Conservation (phyloP, 73 alveolate genomes). For the Paraurostyla sp. region DNA sequence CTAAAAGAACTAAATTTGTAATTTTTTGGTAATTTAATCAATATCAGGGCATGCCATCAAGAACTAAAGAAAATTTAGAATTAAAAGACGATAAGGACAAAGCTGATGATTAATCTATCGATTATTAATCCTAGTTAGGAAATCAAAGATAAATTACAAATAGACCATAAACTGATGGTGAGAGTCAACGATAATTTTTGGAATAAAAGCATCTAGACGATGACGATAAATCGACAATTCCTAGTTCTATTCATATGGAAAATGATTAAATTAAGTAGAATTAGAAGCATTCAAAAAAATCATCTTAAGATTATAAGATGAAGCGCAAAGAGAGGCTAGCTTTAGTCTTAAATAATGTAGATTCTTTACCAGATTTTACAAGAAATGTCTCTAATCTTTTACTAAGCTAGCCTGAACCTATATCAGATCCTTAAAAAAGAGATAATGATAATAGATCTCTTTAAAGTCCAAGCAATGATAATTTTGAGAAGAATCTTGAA, state of each 20-base stretch:
- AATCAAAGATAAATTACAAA: background rate
- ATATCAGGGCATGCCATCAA: background rate
- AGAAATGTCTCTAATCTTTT: slow-evolving; percentile 31
- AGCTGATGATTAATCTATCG: background rate
- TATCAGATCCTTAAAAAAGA: background rate
- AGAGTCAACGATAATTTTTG: background rate
- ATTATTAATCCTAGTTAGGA: background rate
- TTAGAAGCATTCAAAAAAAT: background rate
- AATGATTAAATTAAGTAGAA: background rate
- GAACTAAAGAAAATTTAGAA: background rate
- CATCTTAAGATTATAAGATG: background rate
- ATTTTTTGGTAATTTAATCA: background rate
- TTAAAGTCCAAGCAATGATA: background rate
- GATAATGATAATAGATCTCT: background rate
- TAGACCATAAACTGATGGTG: background rate
- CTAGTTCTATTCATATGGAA: background rate
- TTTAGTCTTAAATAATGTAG: slow-evolving; percentile 1
- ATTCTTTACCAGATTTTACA: slow-evolving; percentile 46
- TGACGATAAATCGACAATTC: slow-evolving; percentile 17
- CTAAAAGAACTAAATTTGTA: slow-evolving; percentile 19
- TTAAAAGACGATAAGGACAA: too few species aligned
- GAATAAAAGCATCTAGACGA: background rate
- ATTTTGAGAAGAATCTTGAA: background rate
- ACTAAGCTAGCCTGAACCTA: background rate
- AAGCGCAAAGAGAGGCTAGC: slow-evolving; percentile 7